Base-by-base conservation (phyloP, 345 rosid genomes). In the Balakata baccata region DNA sequence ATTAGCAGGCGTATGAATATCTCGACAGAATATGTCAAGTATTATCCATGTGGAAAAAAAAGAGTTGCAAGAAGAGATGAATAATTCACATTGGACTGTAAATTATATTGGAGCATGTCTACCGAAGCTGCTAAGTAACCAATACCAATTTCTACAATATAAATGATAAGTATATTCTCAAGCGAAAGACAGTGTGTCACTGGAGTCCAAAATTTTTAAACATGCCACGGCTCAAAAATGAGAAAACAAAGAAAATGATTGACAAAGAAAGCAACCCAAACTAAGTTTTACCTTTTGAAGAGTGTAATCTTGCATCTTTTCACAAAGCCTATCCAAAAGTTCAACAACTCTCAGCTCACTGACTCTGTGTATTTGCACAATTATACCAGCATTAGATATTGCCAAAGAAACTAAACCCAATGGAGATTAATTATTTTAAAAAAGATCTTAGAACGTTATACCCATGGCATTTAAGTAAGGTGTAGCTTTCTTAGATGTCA, bases 301-400 rank as follows among this genome's bases (percentile, higher is more conserved):
- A 68, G 94, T 91, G 80, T 95, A 95, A 77, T 89, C 98, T 81
- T 87, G 89, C 98, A 95, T 92, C 79, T 85, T 89, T 70, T 95
- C 94, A 72, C 99, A 95, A 18, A 92, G 94, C 61, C 97, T 98
- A 65, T 90, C 97, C 86, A 92, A 79, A 61, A 94, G 87, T 75
- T 94, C 97, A 59, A 92, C 97, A 75, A 89, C 98, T 81, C 98
- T 86, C 73, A 94, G 88, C 79, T 94, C 98, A 50, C 98, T 94
- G 49, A 87, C 89, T 84, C 97, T 94, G 81, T 61, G 81, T 7
- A 66, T 69, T 29, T 23, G 20, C 11, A 53, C 29, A 69, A 57
- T 7, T 12, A 18, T 43, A 25, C 53, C 3, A 38, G 34, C 16
- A 41, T 18, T 46, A 70, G 18, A 20, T 23, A 58, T n/a, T 29